A percentile compares a stretch with the other conserved stretches of the same genome.
phyloP scores from a whole-genome alignment of 768 basidiomycete species.

The Collybia sp. region DNA sequence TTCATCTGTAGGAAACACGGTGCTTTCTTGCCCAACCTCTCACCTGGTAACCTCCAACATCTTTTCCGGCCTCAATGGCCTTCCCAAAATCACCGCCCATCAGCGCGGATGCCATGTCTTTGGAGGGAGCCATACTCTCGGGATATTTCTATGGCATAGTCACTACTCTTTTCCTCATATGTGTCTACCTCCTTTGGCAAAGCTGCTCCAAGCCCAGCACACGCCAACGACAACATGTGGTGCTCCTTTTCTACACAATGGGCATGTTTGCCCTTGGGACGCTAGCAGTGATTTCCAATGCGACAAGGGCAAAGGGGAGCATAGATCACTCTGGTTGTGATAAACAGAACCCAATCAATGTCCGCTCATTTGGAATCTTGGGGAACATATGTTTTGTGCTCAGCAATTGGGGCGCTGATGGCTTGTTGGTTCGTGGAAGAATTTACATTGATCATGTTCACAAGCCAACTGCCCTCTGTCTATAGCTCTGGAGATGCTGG shows the following conservation, averaged over 20 bases:
- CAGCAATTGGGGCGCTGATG: constrained; percentile 8
- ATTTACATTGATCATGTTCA: not conserved
- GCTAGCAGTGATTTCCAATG: constrained; percentile 10
- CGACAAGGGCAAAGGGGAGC: constrained; percentile 16
- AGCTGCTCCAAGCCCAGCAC: no score
- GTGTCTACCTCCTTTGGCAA: no score
- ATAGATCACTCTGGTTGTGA: constrained; percentile 8
- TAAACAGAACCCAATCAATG: constrained; percentile 13
- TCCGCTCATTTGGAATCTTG: constrained; percentile 6
- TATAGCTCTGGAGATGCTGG: constrained; percentile 7
- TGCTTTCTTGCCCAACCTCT: no score
- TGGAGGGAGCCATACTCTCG: no score
- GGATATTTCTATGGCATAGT: no score
- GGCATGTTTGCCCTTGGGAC: constrained; percentile 16
- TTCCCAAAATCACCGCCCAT: no score
- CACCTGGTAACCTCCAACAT: no score
- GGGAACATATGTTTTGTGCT: constrained; percentile 9
- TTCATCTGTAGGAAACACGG: no score
- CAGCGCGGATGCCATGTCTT: no score
- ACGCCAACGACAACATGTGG: not conserved
- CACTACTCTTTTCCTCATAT: no score
- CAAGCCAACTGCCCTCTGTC: no score
- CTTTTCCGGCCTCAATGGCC: no score
- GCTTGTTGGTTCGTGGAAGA: constrained; percentile 4
- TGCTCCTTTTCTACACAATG: constrained; percentile 11